These are phyloP conservation scores for Calonectria naviculata DNA, from an alignment of 2,329 filamentous ascomycete species.

Conservation along the genomic window DNA sequence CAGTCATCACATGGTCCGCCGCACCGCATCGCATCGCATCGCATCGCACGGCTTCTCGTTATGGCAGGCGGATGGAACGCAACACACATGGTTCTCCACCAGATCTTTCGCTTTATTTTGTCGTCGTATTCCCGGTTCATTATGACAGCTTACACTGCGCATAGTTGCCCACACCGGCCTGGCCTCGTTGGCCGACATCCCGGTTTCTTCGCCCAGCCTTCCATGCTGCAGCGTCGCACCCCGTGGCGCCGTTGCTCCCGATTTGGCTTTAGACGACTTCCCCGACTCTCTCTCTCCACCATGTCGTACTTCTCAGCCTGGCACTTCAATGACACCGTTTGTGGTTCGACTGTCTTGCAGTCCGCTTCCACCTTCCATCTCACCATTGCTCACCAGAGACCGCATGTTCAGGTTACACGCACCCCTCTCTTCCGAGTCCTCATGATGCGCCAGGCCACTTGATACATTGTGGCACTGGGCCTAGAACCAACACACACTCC, in stretches of 20 bases:
- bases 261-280: neutral
- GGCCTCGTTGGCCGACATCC: neutral
- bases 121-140: neutral
- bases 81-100: slow-evolving; percentile 9
- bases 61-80: slow-evolving; percentile 1
- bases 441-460: neutral
- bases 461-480: neutral
- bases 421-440: neutral
- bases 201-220: neutral
- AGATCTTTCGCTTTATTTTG: slow-evolving; percentile 4
- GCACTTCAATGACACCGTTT: neutral
- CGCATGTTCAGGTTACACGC: neutral
- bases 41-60: too few species aligned
- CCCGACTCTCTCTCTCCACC: neutral
- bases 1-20: slow-evolving; percentile 14
- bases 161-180: neutral
- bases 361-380: neutral
- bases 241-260: neutral
- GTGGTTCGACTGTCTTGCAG: neutral
- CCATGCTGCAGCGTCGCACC: slow-evolving; percentile 5
- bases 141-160: neutral
- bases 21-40: neutral
- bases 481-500: neutral
- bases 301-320: neutral
- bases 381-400: neutral